Evolutionary conservation across 305 asterid species (phyloP).

Genomic region (Andrographis paniculata): DNA sequence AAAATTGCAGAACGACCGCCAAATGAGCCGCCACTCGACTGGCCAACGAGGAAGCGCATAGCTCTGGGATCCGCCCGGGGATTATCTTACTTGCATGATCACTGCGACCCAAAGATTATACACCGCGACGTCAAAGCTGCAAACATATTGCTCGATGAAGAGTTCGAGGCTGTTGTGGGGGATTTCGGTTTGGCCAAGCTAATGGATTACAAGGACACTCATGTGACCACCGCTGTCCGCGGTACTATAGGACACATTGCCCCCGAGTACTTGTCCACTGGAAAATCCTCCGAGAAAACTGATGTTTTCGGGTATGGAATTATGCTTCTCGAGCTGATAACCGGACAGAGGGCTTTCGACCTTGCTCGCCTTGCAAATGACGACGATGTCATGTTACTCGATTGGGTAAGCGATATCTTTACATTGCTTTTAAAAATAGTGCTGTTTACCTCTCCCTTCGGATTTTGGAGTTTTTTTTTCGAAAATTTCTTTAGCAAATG

Average conservation of each 20-base stretch:
- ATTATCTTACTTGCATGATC: conserved; percentile 49
- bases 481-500: no score
- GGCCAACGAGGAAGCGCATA: conserved; percentile 48
- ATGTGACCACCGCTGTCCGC: conserved; percentile 59
- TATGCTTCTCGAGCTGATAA: conserved; percentile 63
- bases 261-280: conserved; percentile 58
- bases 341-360: conserved; percentile 65
- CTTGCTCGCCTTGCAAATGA: conserved; percentile 66
- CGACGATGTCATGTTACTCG: conserved; percentile 62
- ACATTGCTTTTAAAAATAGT: background rate
- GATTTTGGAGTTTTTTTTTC: no score
- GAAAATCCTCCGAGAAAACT: conserved; percentile 61
- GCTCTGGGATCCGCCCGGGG: conserved; percentile 60
- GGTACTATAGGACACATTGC: conserved; percentile 68
- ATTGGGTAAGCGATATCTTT: conserved; percentile 35
- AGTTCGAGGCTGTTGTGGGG: conserved; percentile 62
- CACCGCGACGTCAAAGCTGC: conserved; percentile 68
- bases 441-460: background rate
- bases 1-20: conserved; percentile 50
- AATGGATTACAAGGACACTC: conserved; percentile 64
- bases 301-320: conserved; percentile 64
- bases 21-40: conserved; percentile 45
- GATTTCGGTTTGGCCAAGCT: conserved; percentile 63
- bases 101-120: conserved; percentile 54
- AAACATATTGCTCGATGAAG: conserved; percentile 49